Percentiles rank a stretch among this genome's conserved stretches.
Conservation (phyloP, 805 yeast genomes). For the Wickerhamomyces ciferrii region DNA sequence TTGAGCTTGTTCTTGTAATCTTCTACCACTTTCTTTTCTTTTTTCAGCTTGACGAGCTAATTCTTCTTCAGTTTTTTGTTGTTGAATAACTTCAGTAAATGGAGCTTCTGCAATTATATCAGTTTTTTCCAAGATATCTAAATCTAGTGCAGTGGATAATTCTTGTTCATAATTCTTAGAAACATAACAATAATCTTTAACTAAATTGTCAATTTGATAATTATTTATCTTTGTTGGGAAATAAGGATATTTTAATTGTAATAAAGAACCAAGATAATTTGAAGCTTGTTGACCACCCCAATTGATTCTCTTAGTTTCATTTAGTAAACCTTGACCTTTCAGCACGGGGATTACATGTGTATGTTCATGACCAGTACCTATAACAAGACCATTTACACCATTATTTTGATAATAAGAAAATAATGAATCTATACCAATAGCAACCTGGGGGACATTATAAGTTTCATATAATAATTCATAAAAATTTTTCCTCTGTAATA, state of each 20-base stretch:
- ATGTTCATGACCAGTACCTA: conserved; percentile 78
- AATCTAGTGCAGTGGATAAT: conserved; percentile 46
- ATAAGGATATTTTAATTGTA: conserved; percentile 83
- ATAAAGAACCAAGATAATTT: conserved; percentile 53
- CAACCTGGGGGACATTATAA: conserved; percentile 66
- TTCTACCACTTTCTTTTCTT: conserved; percentile 77
- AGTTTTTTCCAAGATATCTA: conserved; percentile 59
- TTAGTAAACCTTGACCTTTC: conserved; percentile 58
- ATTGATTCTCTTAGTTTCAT: conserved; percentile 73
- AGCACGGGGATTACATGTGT: conserved; percentile 81
- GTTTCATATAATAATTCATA: conserved; percentile 84
- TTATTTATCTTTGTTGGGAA: conserved; percentile 72
- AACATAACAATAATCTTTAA: conserved; percentile 76
- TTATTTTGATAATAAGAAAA: conserved; percentile 70
- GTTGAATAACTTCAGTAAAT: conserved; percentile 55
- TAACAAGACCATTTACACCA: conserved; percentile 63
- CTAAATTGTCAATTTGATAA: conserved; percentile 59
- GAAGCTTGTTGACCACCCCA: conserved; percentile 86
- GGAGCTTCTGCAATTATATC: conserved; percentile 85
- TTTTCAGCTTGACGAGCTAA: conserved; percentile 69
- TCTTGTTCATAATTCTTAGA: conserved; percentile 66
- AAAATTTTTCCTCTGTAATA: conserved; percentile 65
- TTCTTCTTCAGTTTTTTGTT: conserved; percentile 82
- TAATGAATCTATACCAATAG: conserved; percentile 79
- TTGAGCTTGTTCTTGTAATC: conserved; percentile 91